Percentiles rank a stretch among this genome's conserved stretches.
Conservation (phyloP, 495 filamentous ascomycete species). For the Aspergillus olivimuriae region DNA sequence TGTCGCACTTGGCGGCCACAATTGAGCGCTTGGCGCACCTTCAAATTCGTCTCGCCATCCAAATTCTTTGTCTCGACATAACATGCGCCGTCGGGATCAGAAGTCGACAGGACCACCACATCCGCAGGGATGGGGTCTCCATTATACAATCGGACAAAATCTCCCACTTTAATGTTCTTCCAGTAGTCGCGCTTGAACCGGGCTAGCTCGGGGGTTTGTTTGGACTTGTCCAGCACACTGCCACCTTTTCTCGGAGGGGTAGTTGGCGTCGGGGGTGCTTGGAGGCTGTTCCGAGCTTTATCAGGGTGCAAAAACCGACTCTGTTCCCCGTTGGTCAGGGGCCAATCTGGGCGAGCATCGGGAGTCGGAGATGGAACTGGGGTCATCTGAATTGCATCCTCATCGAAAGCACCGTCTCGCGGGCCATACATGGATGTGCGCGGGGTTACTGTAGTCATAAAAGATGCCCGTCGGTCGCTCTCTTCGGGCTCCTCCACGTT, state of each 20-base stretch:
- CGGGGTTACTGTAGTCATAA: conserved; percentile 52
- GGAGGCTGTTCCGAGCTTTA: conserved; percentile 27
- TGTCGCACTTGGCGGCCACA: conserved; percentile 80
- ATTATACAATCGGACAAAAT: conserved; percentile 95
- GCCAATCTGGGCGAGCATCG: conserved; percentile 38
- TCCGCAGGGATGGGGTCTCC: conserved; percentile 95
- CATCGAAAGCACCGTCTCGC: conserved; percentile 46
- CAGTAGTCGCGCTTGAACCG: conserved; percentile 88
- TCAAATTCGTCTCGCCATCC: conserved; percentile 97
- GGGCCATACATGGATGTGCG: conserved; percentile 56
- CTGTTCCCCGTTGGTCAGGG: conserved; percentile 16
- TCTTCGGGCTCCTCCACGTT: conserved; percentile 26
- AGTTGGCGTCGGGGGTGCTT: conserved; percentile 17
- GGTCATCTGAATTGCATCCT: conserved; percentile 81
- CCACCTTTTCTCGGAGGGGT: conserved; percentile 45
- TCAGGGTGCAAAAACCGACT: conserved; percentile 30
- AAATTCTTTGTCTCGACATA: conserved; percentile 98
- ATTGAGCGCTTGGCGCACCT: conserved; percentile 86
- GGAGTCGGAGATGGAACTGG: conserved; percentile 80
- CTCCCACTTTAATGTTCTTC: conserved; percentile 94
- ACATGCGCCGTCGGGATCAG: conserved; percentile 89
- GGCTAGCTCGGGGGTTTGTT: conserved; percentile 53
- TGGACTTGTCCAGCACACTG: conserved; percentile 57
- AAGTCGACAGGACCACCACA: conserved; percentile 91
- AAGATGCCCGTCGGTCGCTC: conserved; percentile 52